Evolutionary conservation across 169 alveolate species (phyloP), one percentile per base, ranked within the genome.

Genomic region (Cryptosporidium tyzzeri): DNA sequence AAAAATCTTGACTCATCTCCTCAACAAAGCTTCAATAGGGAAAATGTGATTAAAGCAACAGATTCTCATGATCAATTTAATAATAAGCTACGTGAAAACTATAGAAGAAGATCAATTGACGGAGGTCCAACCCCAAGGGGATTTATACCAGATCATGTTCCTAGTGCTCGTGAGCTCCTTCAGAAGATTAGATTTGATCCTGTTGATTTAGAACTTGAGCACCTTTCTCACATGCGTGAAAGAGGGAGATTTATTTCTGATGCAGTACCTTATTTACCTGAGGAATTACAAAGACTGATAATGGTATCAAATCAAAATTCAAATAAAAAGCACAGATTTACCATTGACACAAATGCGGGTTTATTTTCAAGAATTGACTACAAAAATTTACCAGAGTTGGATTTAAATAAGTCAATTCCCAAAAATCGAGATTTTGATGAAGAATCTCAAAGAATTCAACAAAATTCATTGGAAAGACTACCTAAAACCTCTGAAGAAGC

Each of bases 111-210:
- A 41, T 80, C 89, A 29, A 80, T 80, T 59, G 89, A 80, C 23
- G 89, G 89, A 58, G 89, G 89, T 10, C 89, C 89, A 39, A 80
- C 89, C 2, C 89, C 89, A 16, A 80, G 89, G 62, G 89, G 89
- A 9, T 80, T 80, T n/a, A 80, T 80, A 10, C 89, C 89, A 26
- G 89, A 80, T 41, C 89, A 80, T 80, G 89, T 80, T n/a, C 89
- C 89, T 18, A 80, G 75, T 45, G 89, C 89, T n/a, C 89, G 89
- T 35, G 89, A 80, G 62, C 75, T 80, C 12, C 89, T 80, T 65
- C 89, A 80, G 41, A 80, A 80, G 31, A 80, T 80, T 29, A 80
- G 89, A 67, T 80, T 80, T 62, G 89, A 80, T 21, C 89, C 89
- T 0, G 75, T 80, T 31, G 89, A 80, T 29, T 62, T 80, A 44